Base-by-base conservation (phyloP, 805 yeast genomes). In the Suhomyces prunicola region DNA sequence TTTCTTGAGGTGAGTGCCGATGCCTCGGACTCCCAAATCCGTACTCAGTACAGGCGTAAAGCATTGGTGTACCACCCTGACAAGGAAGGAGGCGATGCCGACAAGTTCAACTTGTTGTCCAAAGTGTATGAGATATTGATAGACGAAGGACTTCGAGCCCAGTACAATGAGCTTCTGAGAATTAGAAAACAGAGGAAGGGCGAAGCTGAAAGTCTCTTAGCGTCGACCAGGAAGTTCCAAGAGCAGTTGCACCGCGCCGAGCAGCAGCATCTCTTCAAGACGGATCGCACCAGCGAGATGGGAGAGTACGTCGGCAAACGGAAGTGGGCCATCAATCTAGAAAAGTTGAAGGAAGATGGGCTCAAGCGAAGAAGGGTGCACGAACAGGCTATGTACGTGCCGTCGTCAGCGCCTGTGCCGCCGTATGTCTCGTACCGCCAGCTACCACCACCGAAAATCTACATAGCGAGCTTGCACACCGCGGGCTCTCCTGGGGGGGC, bases 61-160 rank as follows among this genome's bases (percentile, higher is more conserved):
- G 79, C 80, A 0, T 65, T 75, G 19, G 46, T 54, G 19, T 70
- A 61, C 54, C 79, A 76, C 54, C 79, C 80, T 6, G 80, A 76
- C 57, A 76, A 74, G 57, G 68, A 69, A 22, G 59, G 58, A 9
- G 55, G 56, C 19, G 50, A 51, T 40, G 47, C 54, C 10, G 52
- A 52, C 17, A 63, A 67, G 53, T 75, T 75, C 59, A 70, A 70
- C 39, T 46, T 65, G 12, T 57, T 72, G 48, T 60, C 71, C 6
- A 59, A 62, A 35, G 60, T 67, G 5, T 66, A 73, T 61, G 68
- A 70, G 41, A 68, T 74, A 13, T 62, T 75, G 29, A 59, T 63
- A 6, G 59, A 64, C 47, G 64, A 64, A 0, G 49, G 23, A 3
- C 57, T 69, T 15, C 60, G 71, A 44, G 23, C 24, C 12, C 61